These are phyloP conservation scores for Uronychia binucleata DNA, from an alignment of 73 alveolate genomes.

Conservation along the genomic window DNA sequence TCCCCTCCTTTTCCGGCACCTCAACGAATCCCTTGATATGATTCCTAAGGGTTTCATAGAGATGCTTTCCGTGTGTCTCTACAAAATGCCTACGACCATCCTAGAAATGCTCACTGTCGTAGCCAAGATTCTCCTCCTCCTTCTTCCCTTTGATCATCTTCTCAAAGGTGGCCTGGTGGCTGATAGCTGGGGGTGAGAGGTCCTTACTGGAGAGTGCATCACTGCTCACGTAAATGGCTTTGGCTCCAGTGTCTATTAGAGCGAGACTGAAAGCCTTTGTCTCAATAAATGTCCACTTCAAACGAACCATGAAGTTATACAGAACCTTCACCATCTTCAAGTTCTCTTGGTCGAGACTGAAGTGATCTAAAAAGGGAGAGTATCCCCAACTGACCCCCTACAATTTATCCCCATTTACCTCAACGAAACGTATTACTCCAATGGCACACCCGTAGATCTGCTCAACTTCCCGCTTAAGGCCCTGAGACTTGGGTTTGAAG, in stretches of 20 bases:
- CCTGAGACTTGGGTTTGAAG: background rate
- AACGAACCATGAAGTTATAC: constrained; percentile 51
- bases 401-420: constrained; percentile 20
- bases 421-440: constrained; percentile 38
- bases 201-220: background rate
- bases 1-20: background rate
- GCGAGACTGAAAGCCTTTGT: background rate
- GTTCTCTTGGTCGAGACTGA: constrained; percentile 48
- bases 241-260: background rate
- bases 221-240: background rate
- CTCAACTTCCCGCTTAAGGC: background rate
- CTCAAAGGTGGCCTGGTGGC: background rate
- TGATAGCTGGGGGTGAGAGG: background rate
- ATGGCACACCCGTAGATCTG: constrained; percentile 32
- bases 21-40: background rate
- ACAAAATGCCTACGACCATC: background rate
- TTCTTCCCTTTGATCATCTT: background rate
- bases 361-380: constrained; percentile 48
- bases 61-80: background rate
- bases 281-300: too few species aligned
- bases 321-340: constrained; percentile 39
- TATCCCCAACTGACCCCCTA: too few species aligned
- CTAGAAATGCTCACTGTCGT: background rate
- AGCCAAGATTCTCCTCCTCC: background rate
- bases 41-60: too few species aligned